Conservation (phyloP, 768 basidiomycete genomes). For the Tricholoma sp. region DNA sequence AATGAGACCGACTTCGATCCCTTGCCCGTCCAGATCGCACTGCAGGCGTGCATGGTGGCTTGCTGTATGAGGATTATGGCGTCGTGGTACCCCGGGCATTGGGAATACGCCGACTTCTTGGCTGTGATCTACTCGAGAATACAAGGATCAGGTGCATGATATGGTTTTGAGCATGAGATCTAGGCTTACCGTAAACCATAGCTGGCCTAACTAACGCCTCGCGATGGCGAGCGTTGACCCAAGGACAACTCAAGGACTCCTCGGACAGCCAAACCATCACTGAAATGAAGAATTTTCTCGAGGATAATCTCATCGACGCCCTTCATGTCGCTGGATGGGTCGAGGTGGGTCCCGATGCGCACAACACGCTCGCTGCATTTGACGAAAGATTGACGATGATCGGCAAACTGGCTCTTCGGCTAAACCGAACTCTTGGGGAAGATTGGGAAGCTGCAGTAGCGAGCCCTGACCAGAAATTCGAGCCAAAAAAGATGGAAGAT, state of each 20-base stretch:
- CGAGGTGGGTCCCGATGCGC: neutral
- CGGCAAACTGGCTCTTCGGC: slow-evolving; percentile 24
- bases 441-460: slow-evolving; percentile 22
- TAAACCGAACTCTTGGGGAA: slow-evolving; percentile 24
- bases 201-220: slow-evolving; percentile 16
- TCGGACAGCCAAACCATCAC: slow-evolving; percentile 14
- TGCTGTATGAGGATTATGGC: slow-evolving; percentile 35
- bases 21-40: slow-evolving; percentile 31
- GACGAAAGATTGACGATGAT: slow-evolving; percentile 17
- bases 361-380: slow-evolving; percentile 6
- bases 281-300: slow-evolving; percentile 15
- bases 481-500: slow-evolving; percentile 25
- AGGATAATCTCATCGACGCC: slow-evolving; percentile 9
- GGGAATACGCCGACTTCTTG: slow-evolving; percentile 37
- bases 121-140: slow-evolving; percentile 32
- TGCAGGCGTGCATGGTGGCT: slow-evolving; percentile 36
- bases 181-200: neutral
- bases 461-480: slow-evolving; percentile 23
- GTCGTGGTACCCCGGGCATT: slow-evolving; percentile 39
- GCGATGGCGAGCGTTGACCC: slow-evolving; percentile 25
- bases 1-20: slow-evolving; percentile 24
- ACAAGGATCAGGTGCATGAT: slow-evolving; percentile 28
- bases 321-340: slow-evolving; percentile 2
- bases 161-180: neutral
- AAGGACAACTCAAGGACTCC: slow-evolving; percentile 16